These are phyloP conservation scores for Lenzites betulinus DNA, from an alignment of 768 basidiomycete genomes.

Conservation along the genomic window DNA sequence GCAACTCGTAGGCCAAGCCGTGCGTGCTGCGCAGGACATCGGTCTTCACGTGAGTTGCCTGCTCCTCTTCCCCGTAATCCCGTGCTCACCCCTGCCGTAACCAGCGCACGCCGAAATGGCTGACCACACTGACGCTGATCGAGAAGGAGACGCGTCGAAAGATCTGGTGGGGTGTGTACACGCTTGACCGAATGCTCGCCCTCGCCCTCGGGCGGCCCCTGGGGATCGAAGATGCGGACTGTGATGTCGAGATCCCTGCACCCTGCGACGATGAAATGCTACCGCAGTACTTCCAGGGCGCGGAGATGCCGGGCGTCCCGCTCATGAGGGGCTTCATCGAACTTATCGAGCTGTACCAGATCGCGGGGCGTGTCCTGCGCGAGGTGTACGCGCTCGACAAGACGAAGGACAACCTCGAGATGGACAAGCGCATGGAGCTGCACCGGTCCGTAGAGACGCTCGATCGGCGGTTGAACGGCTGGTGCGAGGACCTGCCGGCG, in stretches of 20 bases:
- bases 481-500: constrained; percentile 78
- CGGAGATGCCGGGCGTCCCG: constrained; percentile 56
- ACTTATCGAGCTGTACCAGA: constrained; percentile 77
- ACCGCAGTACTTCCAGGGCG: constrained; percentile 70
- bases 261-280: constrained; percentile 82
- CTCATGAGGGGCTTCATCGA: constrained; percentile 84
- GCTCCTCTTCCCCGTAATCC: constrained; percentile 6
- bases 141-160: constrained; percentile 90
- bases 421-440: constrained; percentile 73
- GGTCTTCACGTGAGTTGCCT: constrained; percentile 78
- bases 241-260: constrained; percentile 84
- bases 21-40: constrained; percentile 87
- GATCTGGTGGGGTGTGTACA: constrained; percentile 95
- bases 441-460: constrained; percentile 77
- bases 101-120: constrained; percentile 81
- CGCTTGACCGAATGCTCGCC: constrained; percentile 89
- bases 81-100: constrained; percentile 17
- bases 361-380: constrained; percentile 78
- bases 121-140: constrained; percentile 58
- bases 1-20: constrained; percentile 89
- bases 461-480: constrained; percentile 74
- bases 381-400: constrained; percentile 82
- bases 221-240: constrained; percentile 87
- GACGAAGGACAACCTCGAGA: constrained; percentile 72
- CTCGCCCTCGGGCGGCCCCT: constrained; percentile 87